A percentile compares a stretch with the other conserved stretches of the same genome.
Conservation (phyloP, 176 grass and related monocot species). For the Phyllostachys edulis region DNA sequence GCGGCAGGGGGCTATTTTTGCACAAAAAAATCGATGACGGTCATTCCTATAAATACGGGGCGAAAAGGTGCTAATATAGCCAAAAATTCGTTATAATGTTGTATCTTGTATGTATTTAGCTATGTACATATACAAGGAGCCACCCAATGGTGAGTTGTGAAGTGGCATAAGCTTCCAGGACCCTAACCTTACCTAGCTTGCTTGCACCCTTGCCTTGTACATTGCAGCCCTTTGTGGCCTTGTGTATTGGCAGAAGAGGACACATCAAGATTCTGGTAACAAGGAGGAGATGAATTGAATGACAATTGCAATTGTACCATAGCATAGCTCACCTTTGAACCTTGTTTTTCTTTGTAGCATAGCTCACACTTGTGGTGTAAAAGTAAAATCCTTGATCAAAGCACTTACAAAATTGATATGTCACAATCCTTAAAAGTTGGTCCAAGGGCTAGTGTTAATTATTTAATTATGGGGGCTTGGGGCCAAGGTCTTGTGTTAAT, state of each 20-base stretch:
- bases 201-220: not conserved
- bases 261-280: conserved; percentile 10
- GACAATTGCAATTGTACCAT: not conserved
- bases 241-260: conserved; percentile 2
- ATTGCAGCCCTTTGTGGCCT: not conserved
- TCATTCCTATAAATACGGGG: no score
- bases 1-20: no score
- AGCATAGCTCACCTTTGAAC: not conserved
- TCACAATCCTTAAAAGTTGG: no score
- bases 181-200: not conserved
- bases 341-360: no score
- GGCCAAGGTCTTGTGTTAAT: no score
- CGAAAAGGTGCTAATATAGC: no score
- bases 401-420: no score
- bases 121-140: not conserved
- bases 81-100: not conserved
- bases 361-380: no score
- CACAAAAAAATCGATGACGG: no score
- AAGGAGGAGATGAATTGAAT: not conserved
- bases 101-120: not conserved
- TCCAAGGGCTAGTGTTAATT: no score
- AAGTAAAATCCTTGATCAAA: no score
- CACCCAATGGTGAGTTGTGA: conserved; percentile 35
- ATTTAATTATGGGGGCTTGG: no score
- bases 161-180: conserved; percentile 19